A percentile compares a stretch with the other conserved stretches of the same genome.
Conservation (phyloP, 257 asterid species). For the Solanum bulbocastanum region DNA sequence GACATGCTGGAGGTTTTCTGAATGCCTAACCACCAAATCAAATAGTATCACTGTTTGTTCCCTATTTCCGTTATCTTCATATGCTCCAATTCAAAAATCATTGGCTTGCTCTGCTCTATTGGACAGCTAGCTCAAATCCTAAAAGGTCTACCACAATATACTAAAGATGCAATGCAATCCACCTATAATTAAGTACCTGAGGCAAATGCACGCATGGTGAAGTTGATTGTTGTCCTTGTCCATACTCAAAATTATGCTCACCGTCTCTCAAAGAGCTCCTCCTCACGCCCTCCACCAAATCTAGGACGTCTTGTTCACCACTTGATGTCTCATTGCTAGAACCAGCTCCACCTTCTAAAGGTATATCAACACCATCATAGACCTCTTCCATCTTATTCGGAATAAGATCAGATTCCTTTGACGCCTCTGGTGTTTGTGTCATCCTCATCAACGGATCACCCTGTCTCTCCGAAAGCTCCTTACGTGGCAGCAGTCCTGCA, state of each 20-base stretch:
- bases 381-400: neutral
- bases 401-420: conserved; percentile 8
- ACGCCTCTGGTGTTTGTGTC: neutral
- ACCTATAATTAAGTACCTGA: neutral
- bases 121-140: neutral
- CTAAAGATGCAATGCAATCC: neutral
- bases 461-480: conserved; percentile 2
- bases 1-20: neutral
- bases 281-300: neutral
- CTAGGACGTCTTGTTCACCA: neutral
- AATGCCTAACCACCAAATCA: neutral
- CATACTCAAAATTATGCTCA: neutral
- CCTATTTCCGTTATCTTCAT: neutral
- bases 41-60: neutral
- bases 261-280: neutral
- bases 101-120: neutral
- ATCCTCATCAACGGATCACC: conserved; percentile 10
- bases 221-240: neutral
- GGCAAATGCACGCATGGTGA: neutral
- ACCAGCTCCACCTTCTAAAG: neutral
- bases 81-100: neutral
- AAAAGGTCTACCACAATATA: neutral
- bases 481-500: conserved; percentile 2
- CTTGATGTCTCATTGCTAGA: neutral
- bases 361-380: conserved; percentile 1